phyloP scores from a whole-genome alignment of 2,329 filamentous ascomycete genomes.

The Proliferodiscus dingleyae region DNA sequence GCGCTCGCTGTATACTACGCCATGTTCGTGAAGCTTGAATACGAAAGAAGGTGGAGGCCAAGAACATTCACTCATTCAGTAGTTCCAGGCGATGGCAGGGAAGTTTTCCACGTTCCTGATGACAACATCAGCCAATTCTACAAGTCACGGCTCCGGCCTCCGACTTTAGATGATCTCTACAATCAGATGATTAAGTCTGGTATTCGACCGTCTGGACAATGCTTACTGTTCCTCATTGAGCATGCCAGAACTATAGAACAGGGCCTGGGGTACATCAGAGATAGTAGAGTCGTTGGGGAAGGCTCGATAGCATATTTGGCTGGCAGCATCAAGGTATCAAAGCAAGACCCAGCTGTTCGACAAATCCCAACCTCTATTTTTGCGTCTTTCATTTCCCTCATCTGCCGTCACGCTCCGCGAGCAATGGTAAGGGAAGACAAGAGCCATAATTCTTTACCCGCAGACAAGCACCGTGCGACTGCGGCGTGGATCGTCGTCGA shows the following conservation, averaged over 20 bases:
- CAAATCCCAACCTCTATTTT: constrained; percentile 35
- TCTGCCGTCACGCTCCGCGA: constrained; percentile 39
- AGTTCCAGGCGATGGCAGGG: constrained; percentile 56
- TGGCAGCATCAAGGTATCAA: constrained; percentile 1
- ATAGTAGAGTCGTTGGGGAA: constrained; percentile 33
- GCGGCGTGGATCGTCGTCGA: neutral
- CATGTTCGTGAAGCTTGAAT: constrained; percentile 55
- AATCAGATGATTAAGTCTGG: constrained; percentile 48
- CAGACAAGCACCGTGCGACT: neutral
- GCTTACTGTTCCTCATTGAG: constrained; percentile 51
- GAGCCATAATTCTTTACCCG: neutral
- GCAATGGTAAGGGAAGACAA: too few species aligned
- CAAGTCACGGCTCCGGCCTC: constrained; percentile 56
- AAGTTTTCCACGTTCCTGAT: constrained; percentile 50
- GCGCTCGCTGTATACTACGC: constrained; percentile 47
- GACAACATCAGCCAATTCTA: constrained; percentile 61
- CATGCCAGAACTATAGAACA: constrained; percentile 44
- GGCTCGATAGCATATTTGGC: constrained; percentile 12
- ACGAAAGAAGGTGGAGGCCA: constrained; percentile 27
- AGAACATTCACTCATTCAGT: constrained; percentile 21
- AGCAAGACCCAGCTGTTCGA: constrained; percentile 14
- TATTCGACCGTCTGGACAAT: constrained; percentile 44
- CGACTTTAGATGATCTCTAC: constrained; percentile 54
- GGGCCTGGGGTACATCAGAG: constrained; percentile 46
- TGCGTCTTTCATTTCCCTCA: constrained; percentile 46